Base-by-base conservation (phyloP, 1,284 basidiomycete species). In the Serendipita sp. region DNA sequence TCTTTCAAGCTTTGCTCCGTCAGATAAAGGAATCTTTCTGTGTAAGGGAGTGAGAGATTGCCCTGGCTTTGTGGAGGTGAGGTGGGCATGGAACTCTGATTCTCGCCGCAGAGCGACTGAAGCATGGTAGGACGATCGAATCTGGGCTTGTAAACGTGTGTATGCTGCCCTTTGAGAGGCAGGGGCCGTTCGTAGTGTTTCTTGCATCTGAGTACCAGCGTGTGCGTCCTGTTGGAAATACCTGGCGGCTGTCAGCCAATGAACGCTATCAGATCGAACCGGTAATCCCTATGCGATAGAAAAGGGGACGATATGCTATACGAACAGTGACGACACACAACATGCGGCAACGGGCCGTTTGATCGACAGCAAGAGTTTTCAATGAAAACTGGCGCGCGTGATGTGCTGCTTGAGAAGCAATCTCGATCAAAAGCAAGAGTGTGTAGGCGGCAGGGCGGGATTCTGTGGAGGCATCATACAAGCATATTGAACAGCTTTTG, bases 181-280 rank as follows among this genome's bases (percentile, higher is more conserved):
- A n/a, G 83, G 82, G n/a, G 88, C 77, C 43, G 81, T 84, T 47
- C 85, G 77, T 61, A 90, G 74, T 3, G 81, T 87, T 67, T 88
- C 83, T n/a, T 86, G 85, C 84, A 90, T 88, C 63, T 77, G 73
- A 61, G 81, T 81, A 34, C 87, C 84, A 32, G 87, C 79, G 67
- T 81, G 77, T 68, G 88, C 83, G 69, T 88, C 84, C 71, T 89
- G 87, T 65, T 82, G 75, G 71, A 82, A 89, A 71, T 88, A 89
- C 87, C 87, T 89, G 67, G 50, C 26, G 15, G 34, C 42, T 45
- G 32, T 61, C 43, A 63, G 60, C 64, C 13, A 65, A 45, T 42
- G 60, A n/a, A 49, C 8, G 22, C n/a, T 58, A 30, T 30, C 32
- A 34, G n/a, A 22, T 49, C 45, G 45, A 29, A 17, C 8, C 45